phyloP scores from a whole-genome alignment of 140 eudicot species.

The Cichorium intybus region DNA sequence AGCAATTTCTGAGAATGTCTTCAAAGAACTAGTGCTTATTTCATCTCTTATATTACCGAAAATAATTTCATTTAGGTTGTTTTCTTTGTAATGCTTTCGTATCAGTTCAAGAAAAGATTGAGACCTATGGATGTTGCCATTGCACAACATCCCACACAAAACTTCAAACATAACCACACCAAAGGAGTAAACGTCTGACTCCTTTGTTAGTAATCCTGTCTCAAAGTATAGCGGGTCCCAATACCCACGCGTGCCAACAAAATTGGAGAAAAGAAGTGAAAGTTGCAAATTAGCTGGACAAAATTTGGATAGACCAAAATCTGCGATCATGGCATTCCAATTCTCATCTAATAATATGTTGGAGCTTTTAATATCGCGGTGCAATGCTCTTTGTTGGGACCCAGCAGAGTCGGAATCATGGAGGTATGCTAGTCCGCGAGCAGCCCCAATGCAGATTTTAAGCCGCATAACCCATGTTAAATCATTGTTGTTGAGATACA shows the following conservation, averaged over 20 bases:
- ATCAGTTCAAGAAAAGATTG: no score
- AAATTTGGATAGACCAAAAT: conserved; percentile 3
- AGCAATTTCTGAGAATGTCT: no score
- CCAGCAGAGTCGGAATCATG: neutral
- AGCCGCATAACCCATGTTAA: conserved; percentile 1
- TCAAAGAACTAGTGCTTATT: no score
- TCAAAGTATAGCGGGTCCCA: no score
- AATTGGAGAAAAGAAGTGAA: neutral
- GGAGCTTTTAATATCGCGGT: conserved; percentile 7
- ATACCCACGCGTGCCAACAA: neutral
- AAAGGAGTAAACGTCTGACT: no score
- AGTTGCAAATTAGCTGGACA: neutral
- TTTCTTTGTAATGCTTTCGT: no score
- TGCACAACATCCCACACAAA: no score
- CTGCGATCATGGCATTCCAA: conserved; percentile 10
- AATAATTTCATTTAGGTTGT: no score
- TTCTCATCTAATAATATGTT: neutral
- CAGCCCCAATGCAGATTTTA: conserved; percentile 16
- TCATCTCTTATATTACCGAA: no score
- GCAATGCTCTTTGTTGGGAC: neutral
- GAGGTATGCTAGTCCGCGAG: neutral
- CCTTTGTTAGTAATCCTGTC: no score
- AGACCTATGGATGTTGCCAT: no score
- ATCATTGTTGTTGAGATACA: neutral
- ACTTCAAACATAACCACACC: no score